phyloP scores from a whole-genome alignment of 257 asterid species.

The Fraxinus americana region DNA sequence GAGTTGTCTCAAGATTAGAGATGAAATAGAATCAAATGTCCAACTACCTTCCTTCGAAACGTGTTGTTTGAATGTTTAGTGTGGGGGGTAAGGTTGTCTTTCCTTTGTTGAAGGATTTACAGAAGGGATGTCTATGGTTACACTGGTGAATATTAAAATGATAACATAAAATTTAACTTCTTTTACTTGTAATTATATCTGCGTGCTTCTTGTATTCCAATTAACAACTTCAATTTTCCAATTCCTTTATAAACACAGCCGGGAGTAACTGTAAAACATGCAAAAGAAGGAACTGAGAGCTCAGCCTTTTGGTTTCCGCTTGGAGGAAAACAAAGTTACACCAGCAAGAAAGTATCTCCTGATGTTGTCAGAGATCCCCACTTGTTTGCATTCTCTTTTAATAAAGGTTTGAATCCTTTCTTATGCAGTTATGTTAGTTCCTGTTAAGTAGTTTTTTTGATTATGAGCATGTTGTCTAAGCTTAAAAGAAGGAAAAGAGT shows the following conservation, averaged over 20 bases:
- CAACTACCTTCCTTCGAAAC: neutral
- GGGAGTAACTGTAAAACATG: conserved; percentile 68
- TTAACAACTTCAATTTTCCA: conserved; percentile 13
- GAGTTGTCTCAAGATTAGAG: neutral
- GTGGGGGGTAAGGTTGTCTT: neutral
- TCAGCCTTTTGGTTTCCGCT: conserved; percentile 96
- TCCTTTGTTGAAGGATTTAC: neutral
- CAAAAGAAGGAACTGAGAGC: conserved; percentile 99
- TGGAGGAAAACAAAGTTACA: conserved; percentile 93
- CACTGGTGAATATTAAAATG: conserved; percentile 17
- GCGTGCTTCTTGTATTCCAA: conserved; percentile 3
- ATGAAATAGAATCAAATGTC: neutral
- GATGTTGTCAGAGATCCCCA: conserved; percentile 90
- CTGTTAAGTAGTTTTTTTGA: neutral
- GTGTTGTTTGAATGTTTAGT: neutral
- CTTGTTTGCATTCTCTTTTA: conserved; percentile 67
- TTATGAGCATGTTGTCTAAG: neutral
- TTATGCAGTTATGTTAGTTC: neutral
- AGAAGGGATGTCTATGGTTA: neutral
- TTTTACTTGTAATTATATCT: neutral
- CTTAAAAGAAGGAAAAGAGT: neutral
- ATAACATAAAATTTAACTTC: neutral
- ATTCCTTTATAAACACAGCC: conserved; percentile 55
- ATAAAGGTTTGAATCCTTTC: conserved; percentile 57
- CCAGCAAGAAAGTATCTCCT: conserved; percentile 67